Conservation (phyloP, 768 basidiomycete genomes). For the Calocybe cyanea region DNA sequence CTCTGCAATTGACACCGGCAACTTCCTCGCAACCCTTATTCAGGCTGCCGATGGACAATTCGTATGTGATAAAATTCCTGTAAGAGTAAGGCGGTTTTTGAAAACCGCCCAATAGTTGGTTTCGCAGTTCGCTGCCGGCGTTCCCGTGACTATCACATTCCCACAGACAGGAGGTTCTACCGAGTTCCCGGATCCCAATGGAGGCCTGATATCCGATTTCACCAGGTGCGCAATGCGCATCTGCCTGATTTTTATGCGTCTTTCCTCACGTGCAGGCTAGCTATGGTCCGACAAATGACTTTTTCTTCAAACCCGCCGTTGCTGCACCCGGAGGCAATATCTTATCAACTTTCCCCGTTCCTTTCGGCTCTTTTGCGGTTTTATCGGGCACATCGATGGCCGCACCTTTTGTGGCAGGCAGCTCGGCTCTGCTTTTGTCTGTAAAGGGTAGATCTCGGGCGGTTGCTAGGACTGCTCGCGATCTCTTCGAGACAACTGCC, state of each 20-base stretch:
- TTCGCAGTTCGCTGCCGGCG: constrained; percentile 43
- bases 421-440: constrained; percentile 39
- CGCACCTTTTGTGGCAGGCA: constrained; percentile 43
- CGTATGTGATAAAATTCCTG: constrained; percentile 22
- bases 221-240: constrained; percentile 25
- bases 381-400: constrained; percentile 44
- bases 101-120: constrained; percentile 34
- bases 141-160: constrained; percentile 40
- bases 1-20: constrained; percentile 35
- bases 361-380: constrained; percentile 35
- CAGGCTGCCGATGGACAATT: constrained; percentile 53
- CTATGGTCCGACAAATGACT: constrained; percentile 59
- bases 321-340: constrained; percentile 53
- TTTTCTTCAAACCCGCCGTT: constrained; percentile 53
- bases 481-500: constrained; percentile 48
- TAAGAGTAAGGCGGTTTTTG: neutral
- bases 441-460: constrained; percentile 31
- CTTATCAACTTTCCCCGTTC: constrained; percentile 40
- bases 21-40: constrained; percentile 48
- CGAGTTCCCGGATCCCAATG: constrained; percentile 44
- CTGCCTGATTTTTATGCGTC: neutral
- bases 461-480: constrained; percentile 26
- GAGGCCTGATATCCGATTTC: constrained; percentile 54
- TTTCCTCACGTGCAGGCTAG: constrained; percentile 16
- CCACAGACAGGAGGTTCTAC: constrained; percentile 40